Base-by-base conservation (phyloP, 2,329 filamentous ascomycete genomes). In the Colletotrichum limetticola region DNA sequence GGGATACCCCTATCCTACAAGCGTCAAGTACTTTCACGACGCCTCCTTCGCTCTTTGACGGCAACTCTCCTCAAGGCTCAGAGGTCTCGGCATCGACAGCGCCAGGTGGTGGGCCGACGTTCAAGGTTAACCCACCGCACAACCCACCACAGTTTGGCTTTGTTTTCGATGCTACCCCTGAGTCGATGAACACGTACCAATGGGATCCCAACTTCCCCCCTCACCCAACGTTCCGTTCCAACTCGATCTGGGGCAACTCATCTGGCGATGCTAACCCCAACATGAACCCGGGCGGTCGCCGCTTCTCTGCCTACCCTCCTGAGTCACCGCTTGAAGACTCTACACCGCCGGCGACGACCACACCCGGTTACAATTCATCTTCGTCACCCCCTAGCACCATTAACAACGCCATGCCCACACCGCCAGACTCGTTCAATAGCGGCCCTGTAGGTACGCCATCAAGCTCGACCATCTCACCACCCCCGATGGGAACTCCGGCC, bases 291-390 rank as follows among this genome's bases (percentile, higher is more conserved):
- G 42, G 42, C 53, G 90, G 90, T 8, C 86, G 90, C 26, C 85
- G 90, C 8, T 90, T 91, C 74, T 92, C 90, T 19, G 91, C 91
- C 76, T 92, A 92, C 75, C 90, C 91, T 11, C 91, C 91, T 1
- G 90, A 92, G 24, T 82, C 83, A 3, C 74, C 80, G 3, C 76
- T 78, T 4, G 83, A 85, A 19, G 82, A 85, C 55, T 74, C 79
- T 22, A 79, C 80, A 8, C 79, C 82, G 2, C 78, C 83, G 26
- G 79, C 80, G 19, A 78, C 79, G 7, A 75, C 77, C 8, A 74
- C 74, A 16, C 71, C 75, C n/a, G 64, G 70, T 12, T 77, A 78
- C n/a, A 61, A 71, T 8, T 77, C 76, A 26, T 74, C 77, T 22
- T 76, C 75, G 4, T 74, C 75, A 8, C 74, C 76, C 19, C 66